phyloP scores from a whole-genome alignment of 345 rosid species.

The Salix dunnii region DNA sequence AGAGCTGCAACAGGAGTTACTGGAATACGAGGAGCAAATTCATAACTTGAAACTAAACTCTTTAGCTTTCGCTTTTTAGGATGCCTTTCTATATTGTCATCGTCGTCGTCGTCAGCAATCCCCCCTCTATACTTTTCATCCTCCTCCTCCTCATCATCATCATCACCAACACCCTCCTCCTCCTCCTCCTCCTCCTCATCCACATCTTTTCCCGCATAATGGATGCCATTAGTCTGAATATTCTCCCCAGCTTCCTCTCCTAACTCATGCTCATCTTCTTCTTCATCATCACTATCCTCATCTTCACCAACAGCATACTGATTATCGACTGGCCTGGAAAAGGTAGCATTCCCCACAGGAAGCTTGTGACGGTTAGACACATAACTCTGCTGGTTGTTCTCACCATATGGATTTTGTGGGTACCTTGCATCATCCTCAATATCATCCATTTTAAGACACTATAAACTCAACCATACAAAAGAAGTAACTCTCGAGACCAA shows the following conservation, averaged over 20 bases:
- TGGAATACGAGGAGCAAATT: constrained; percentile 76
- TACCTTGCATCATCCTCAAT: constrained; percentile 70
- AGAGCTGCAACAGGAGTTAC: constrained; percentile 27
- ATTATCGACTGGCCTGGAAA: constrained; percentile 29
- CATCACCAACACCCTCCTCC: constrained; percentile 30
- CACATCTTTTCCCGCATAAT: constrained; percentile 28
- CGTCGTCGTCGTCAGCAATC: not conserved
- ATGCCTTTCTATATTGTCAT: constrained; percentile 46
- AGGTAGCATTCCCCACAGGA: constrained; percentile 36
- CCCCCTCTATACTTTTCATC: constrained; percentile 24
- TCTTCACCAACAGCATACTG: constrained; percentile 42
- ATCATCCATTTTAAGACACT: constrained; percentile 55
- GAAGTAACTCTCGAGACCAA: not conserved
- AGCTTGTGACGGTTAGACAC: constrained; percentile 54
- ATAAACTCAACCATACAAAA: not conserved
- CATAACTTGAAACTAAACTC: constrained; percentile 68
- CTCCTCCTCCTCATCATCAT: constrained; percentile 32
- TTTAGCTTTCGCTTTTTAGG: constrained; percentile 70
- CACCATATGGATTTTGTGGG: constrained; percentile 49
- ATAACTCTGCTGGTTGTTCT: constrained; percentile 38
- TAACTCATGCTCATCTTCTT: constrained; percentile 28
- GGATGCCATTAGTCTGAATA: constrained; percentile 40
- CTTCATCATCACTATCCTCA: constrained; percentile 33
- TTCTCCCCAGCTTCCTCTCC: constrained; percentile 42
- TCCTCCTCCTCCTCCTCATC: constrained; percentile 34